phyloP scores from a whole-genome alignment of 345 rosid species.

The Eucalyptus melliodora region DNA sequence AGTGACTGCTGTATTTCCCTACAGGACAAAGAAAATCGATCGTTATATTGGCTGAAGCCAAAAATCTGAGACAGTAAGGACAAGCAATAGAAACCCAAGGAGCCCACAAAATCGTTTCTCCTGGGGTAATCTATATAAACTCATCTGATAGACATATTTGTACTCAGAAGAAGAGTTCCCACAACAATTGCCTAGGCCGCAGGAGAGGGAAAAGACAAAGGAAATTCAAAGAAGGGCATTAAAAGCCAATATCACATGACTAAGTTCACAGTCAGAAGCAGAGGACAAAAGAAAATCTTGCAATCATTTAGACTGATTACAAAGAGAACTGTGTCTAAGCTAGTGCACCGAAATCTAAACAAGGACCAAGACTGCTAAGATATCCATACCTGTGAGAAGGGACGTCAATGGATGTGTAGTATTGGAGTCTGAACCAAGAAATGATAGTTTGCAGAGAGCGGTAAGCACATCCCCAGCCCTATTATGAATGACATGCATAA shows the following conservation, averaged over 20 bases:
- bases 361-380: not conserved
- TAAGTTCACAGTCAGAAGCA: not conserved
- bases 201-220: not conserved
- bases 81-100: not conserved
- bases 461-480: slow-evolving; percentile 99
- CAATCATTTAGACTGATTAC: not conserved
- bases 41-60: not conserved
- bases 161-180: too few species aligned
- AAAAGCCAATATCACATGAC: not conserved
- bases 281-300: not conserved
- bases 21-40: not conserved
- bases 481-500: not conserved
- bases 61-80: not conserved
- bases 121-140: not conserved
- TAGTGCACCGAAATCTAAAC: not conserved
- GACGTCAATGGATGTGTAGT: slow-evolving; percentile 62
- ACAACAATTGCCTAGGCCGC: too few species aligned
- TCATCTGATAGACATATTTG: not conserved
- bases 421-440: slow-evolving; percentile 93
- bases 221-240: not conserved
- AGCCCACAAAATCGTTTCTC: not conserved
- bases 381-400: slow-evolving; percentile 97
- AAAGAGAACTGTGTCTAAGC: not conserved
- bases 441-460: slow-evolving; percentile 86
- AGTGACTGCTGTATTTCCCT: slow-evolving; percentile 92